These are phyloP conservation scores for Furcasterigmium sp. DNA, from an alignment of 2,329 filamentous ascomycete genomes.

Conservation along the genomic window DNA sequence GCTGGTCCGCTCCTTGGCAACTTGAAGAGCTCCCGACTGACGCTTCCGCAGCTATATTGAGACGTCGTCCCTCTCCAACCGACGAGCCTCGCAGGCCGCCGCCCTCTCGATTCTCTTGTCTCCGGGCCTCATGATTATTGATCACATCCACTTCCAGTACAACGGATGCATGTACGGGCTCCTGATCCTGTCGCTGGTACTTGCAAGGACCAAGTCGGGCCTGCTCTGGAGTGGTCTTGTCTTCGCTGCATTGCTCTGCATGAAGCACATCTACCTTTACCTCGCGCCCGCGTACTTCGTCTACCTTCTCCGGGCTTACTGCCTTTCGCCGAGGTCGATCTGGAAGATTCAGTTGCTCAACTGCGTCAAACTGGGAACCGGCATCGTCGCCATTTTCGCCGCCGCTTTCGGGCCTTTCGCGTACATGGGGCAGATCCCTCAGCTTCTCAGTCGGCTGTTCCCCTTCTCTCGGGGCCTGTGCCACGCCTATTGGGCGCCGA, in stretches of 20 bases:
- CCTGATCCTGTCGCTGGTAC: slow-evolving; percentile 77
- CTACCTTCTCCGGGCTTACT: slow-evolving; percentile 84
- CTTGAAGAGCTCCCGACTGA: neutral
- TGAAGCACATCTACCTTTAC: slow-evolving; percentile 98
- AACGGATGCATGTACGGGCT: slow-evolving; percentile 96
- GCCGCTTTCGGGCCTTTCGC: slow-evolving; percentile 88
- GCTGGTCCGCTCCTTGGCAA: neutral
- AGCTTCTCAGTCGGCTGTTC: slow-evolving; percentile 80
- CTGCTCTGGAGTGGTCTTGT: slow-evolving; percentile 73
- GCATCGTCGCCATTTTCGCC: slow-evolving; percentile 66
- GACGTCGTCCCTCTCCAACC: slow-evolving; percentile 59
- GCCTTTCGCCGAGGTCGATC: slow-evolving; percentile 70
- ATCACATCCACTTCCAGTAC: slow-evolving; percentile 98
- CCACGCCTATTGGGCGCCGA: slow-evolving; percentile 98
- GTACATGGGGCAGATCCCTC: slow-evolving; percentile 73
- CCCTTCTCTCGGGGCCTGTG: slow-evolving; percentile 91
- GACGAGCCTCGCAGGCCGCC: slow-evolving; percentile 74
- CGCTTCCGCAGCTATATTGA: slow-evolving; percentile 60
- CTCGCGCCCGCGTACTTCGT: slow-evolving; percentile 94
- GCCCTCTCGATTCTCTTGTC: slow-evolving; percentile 87
- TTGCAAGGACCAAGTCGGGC: slow-evolving; percentile 71
- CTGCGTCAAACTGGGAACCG: slow-evolving; percentile 73
- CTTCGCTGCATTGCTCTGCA: slow-evolving; percentile 81
- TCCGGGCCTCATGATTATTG: slow-evolving; percentile 90
- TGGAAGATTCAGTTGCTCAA: slow-evolving; percentile 75